Evolutionary conservation across 1,284 basidiomycete genomes (phyloP).

Genomic region (Malassezia brasiliensis): DNA sequence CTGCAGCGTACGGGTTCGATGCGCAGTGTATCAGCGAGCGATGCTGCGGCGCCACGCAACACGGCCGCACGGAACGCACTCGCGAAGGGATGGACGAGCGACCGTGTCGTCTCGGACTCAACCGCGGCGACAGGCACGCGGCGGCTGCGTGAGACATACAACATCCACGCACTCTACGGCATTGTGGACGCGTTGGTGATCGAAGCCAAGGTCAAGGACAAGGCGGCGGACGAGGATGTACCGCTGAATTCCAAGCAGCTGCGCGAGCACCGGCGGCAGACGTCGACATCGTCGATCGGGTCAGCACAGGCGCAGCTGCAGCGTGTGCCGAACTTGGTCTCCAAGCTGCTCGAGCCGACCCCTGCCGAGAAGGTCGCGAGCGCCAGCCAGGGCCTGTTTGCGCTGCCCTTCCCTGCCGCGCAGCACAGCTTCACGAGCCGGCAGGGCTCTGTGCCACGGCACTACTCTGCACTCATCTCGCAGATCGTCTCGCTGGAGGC

Average conservation of each 20-base stretch:
- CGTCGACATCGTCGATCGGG: background rate
- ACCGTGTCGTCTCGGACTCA: constrained; percentile 13
- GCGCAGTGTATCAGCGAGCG: constrained; percentile 15
- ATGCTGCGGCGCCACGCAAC: background rate
- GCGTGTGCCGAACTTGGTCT: constrained; percentile 3
- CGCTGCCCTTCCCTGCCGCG: constrained; percentile 1
- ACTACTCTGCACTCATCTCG: constrained; percentile 10
- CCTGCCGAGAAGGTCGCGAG: constrained; percentile 1
- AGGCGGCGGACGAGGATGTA: background rate
- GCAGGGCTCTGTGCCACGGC: background rate
- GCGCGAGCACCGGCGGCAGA: background rate
- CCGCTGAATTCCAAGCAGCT: background rate
- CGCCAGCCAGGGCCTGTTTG: constrained; percentile 10
- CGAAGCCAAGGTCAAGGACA: background rate
- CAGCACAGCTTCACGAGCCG: background rate
- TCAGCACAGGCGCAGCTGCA: background rate
- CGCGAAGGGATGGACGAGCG: background rate
- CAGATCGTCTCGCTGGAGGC: constrained; percentile 8
- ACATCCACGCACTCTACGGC: constrained; percentile 17
- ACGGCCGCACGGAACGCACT: background rate
- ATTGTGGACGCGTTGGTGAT: constrained; percentile 18
- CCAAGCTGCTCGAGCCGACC: constrained; percentile 16
- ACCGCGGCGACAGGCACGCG: constrained; percentile 10
- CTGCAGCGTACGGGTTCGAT: constrained; percentile 12
- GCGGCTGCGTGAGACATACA: constrained; percentile 14